Conservation (phyloP, 2,329 filamentous ascomycete genomes). For the Apiospora aurea region DNA sequence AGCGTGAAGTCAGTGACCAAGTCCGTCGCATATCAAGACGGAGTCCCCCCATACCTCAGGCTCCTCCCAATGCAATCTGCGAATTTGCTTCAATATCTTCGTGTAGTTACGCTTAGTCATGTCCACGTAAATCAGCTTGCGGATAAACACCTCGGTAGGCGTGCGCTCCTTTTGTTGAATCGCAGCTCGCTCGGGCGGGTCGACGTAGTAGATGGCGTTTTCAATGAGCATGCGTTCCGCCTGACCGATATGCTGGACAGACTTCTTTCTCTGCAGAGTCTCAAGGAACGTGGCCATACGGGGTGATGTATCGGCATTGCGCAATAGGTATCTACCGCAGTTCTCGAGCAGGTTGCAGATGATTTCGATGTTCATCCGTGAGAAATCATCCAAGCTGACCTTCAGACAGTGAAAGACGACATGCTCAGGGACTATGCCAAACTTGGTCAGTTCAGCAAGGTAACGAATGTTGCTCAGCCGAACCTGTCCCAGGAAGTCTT, state of each 20-base stretch:
- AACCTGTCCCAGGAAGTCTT: constrained; percentile 95
- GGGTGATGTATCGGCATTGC: constrained; percentile 90
- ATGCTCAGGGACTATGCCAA: constrained; percentile 96
- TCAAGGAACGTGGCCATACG: constrained; percentile 95
- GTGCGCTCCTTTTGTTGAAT: constrained; percentile 97
- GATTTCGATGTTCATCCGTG: constrained; percentile 98
- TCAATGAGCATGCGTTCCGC: constrained; percentile 98
- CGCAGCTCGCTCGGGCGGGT: constrained; percentile 89
- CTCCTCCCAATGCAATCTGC: constrained; percentile 98
- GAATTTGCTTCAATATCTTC: constrained; percentile 91
- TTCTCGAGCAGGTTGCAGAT: constrained; percentile 96
- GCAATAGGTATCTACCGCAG: constrained; percentile 90
- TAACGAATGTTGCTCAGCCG: constrained; percentile 96
- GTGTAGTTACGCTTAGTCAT: constrained; percentile 94
- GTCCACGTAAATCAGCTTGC: constrained; percentile 91
- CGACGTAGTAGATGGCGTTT: constrained; percentile 97
- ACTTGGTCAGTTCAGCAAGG: constrained; percentile 95
- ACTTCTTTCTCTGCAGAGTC: constrained; percentile 94
- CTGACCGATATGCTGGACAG: constrained; percentile 91
- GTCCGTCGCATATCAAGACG: neutral
- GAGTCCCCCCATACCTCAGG: constrained; percentile 65
- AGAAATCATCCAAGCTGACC: constrained; percentile 96
- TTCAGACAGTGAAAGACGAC: constrained; percentile 99
- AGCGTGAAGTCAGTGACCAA: constrained; percentile 23
- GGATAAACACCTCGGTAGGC: constrained; percentile 89